Evolutionary conservation across 495 filamentous ascomycete species (phyloP), one percentile per base, ranked within the genome.

Genomic region (Gamarada debralockiae): DNA sequence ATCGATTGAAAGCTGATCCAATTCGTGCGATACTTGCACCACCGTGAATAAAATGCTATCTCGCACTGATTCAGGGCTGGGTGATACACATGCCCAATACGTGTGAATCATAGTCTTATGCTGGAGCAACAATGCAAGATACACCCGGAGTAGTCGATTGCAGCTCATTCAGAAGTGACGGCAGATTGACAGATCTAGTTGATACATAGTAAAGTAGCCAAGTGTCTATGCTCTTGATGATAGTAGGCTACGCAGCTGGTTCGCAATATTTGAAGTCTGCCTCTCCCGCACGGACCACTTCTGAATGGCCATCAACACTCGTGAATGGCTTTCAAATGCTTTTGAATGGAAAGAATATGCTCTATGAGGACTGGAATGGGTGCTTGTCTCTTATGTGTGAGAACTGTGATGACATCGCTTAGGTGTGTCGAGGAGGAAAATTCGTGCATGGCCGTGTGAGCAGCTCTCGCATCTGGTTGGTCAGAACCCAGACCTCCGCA

Each of bases 381-480:
- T 23, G 20, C 20, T 23, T 22, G 18, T 2, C 4, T 15, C 5
- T 23, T 12, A 15, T 24, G 17, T 7, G 29, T 14, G 40, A 46
- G 50, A 38, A 36, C 24, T 37, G 50, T 53, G 24, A 53, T 45
- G 50, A 47, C 21, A 25, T 56, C 52, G 53, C 57, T 60, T 52
- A 57, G 33, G 17, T 25, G 14, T 31, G 33, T 43, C 40, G 15
- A 22, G 40, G 24, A 53, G 18, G 38, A 55, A 40, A 23, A 47
- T 38, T 23, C 33, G 21, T 50, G 48, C 57, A 49, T 29, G 50
- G 37, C 31, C 29, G 44, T n/a, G 27, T 34, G 24, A 40, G 39
- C 1, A 33, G 10, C 6, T 3, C 46, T 37, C 21, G 53, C 20
- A 37, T 24, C 43, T 53, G 15, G 54, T 63, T 56, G 56, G 60